Evolutionary conservation across 2,329 filamentous ascomycete genomes (phyloP), one percentile per base, ranked within the genome.

Genomic region (Colletotrichum sp.): DNA sequence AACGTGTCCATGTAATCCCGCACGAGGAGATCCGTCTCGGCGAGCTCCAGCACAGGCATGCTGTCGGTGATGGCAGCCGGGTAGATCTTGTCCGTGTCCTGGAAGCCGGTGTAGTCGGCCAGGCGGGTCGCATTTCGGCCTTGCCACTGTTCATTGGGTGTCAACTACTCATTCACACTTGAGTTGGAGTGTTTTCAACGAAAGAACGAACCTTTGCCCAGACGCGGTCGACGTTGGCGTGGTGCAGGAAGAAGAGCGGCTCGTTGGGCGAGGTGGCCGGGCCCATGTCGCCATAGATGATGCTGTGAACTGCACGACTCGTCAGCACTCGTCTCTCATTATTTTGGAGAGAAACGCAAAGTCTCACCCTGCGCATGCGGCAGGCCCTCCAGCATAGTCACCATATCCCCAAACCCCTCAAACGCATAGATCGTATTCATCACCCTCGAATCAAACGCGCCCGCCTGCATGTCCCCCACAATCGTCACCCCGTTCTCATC

Each of bases 171-270:
- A n/a, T 43, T 6, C 18, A n/a, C 8, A 43, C 0, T n/a, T 12
- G 18, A 3, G 0, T 1, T 1, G 8, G 36, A 9, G 9, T 34
- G 2, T 0, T 4, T n/a, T 43, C 5, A 9, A 43, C 3, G 18
- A 4, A 0, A 43, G 38, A 48, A 48, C 38, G 3, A 38, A 76
- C 74, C 70, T 73, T 73, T 16, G 74, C 80, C 79, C 81, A 83
- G 15, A 76, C 73, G 2, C 79, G 78, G 70, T 83, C 82, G 4
- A 83, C 77, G 13, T 83, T 81, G 55, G 78, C 76, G 3, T 82
- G 82, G 16, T 82, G 81, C 0, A 83, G 67, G 77, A 78, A 82
- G 66, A 82, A 82, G 1, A 83, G 48, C 26, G 80, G 79, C 60
- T 83, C 81, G 24, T 79, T 79, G 5, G 81, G 80, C 7, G 73